Percentiles rank a stretch among this genome's conserved stretches.
Evolutionary conservation across 345 rosid species (phyloP).

Genomic region (Rhizophora mangle): DNA sequence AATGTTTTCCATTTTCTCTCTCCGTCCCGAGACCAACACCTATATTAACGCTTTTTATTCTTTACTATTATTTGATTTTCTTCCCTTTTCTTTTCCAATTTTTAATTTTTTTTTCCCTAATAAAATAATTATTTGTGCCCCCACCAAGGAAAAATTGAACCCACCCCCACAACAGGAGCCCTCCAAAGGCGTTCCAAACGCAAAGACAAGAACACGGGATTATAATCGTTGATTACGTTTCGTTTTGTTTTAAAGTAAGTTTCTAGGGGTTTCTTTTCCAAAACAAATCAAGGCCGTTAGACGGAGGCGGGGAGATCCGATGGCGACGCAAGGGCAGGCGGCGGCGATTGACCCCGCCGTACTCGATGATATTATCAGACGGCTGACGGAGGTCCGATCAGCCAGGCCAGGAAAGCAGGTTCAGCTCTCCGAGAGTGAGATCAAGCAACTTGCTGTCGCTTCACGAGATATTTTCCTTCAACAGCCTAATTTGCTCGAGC

Average conservation of each 20-base stretch:
- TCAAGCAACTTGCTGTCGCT: conserved; percentile 79
- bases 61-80: background rate
- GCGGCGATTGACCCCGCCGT: conserved; percentile 51
- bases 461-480: conserved; percentile 73
- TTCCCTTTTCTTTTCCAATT: background rate
- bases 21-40: too few relatives aligned
- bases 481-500: conserved; percentile 91
- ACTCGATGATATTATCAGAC: conserved; percentile 73
- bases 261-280: conserved; percentile 21
- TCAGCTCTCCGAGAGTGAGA: conserved; percentile 84
- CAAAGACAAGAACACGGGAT: too few relatives aligned
- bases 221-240: background rate
- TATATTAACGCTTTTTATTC: background rate
- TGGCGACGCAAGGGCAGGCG: conserved; percentile 60
- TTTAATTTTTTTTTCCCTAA: background rate
- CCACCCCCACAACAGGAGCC: background rate
- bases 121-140: background rate
- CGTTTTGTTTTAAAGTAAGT: background rate
- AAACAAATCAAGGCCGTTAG: conserved; percentile 11
- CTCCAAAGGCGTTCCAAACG: too few relatives aligned
- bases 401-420: conserved; percentile 91
- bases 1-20: background rate
- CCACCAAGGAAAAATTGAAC: background rate
- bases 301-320: conserved; percentile 18
- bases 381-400: conserved; percentile 84